Conservation (phyloP, 306 rosid species). For the Vachellia pachyceras region DNA sequence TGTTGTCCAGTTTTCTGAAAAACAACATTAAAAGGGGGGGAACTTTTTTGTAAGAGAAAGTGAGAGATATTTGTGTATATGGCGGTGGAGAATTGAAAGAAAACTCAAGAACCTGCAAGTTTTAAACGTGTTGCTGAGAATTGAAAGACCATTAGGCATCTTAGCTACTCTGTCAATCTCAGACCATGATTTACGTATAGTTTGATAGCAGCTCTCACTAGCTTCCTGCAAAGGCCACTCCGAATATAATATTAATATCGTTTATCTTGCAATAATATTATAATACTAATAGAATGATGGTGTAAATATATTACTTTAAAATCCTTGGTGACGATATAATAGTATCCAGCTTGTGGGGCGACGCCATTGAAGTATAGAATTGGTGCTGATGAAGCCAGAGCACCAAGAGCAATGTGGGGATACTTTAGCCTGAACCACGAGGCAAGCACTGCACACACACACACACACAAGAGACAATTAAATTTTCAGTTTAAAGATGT, state of each 20-base stretch:
- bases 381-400: slow-evolving; percentile 55
- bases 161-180: slow-evolving; percentile 57
- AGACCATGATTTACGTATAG: slow-evolving; percentile 60
- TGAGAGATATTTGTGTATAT: neutral
- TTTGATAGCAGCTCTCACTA: slow-evolving; percentile 58
- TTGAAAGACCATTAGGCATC: slow-evolving; percentile 49
- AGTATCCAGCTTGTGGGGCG: neutral
- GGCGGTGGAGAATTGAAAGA: neutral
- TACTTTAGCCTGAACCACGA: slow-evolving; percentile 58
- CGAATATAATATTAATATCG: neutral
- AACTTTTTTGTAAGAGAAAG: neutral
- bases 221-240: slow-evolving; percentile 50
- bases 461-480: too few species aligned
- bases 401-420: slow-evolving; percentile 51
- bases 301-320: neutral
- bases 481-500: too few species aligned
- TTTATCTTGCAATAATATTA: too few species aligned
- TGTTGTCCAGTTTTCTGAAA: slow-evolving; percentile 26
- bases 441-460: slow-evolving; percentile 58
- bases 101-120: slow-evolving; percentile 49
- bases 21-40: rapidly evolving
- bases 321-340: neutral
- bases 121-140: slow-evolving; percentile 52
- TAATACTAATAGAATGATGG: neutral
- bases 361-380: slow-evolving; percentile 11